These are phyloP conservation scores for Plasmodium sp. DNA, from an alignment of 169 alveolate species.

Conservation along the genomic window DNA sequence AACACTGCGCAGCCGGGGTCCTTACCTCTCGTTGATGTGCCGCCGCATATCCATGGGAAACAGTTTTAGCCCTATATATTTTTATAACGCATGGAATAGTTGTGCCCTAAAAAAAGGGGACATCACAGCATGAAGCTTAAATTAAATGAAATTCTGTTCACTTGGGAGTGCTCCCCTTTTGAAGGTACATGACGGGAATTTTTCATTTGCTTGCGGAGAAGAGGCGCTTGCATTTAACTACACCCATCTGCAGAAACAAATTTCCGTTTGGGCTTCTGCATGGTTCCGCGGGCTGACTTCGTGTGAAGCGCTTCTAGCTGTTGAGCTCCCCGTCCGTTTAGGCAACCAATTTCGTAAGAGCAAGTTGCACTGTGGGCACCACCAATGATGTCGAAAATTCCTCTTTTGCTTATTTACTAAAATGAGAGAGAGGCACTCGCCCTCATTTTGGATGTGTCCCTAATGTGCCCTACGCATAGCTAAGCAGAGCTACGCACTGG, in stretches of 20 bases:
- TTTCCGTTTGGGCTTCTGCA: neutral
- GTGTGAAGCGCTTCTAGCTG: neutral
- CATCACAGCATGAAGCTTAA: neutral
- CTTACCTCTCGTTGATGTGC: neutral
- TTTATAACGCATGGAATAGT: neutral
- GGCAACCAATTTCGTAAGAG: neutral
- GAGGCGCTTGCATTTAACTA: neutral
- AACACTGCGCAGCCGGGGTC: neutral
- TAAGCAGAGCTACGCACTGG: neutral
- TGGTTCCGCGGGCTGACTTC: neutral
- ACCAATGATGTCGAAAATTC: neutral
- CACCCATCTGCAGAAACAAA: neutral
- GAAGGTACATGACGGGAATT: neutral
- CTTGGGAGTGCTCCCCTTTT: neutral
- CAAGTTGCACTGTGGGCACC: neutral
- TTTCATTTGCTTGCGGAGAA: neutral
- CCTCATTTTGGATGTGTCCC: neutral
- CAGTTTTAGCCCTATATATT: neutral
- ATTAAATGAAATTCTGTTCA: neutral
- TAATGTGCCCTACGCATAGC: neutral
- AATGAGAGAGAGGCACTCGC: neutral
- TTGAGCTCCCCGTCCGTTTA: neutral
- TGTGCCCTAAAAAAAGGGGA: neutral
- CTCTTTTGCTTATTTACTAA: neutral
- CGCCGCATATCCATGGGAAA: neutral